Percentiles rank a stretch among this genome's conserved stretches.
Conservation (phyloP, 2,329 filamentous ascomycete species). For the Aspergillus tamarii region DNA sequence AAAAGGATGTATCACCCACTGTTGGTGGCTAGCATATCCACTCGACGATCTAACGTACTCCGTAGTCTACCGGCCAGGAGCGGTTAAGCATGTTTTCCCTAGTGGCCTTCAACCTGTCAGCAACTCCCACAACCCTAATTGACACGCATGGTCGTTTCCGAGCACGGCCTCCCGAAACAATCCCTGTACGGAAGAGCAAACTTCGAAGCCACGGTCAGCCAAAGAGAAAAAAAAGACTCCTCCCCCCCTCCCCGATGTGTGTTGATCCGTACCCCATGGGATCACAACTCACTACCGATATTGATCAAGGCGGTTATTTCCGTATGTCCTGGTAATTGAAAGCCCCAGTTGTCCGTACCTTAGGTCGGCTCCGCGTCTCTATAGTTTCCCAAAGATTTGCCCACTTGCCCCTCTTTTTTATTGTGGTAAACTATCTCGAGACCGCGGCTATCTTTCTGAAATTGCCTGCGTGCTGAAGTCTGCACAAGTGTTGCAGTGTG, state of each 20-base stretch:
- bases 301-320: background rate
- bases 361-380: conserved; percentile 13
- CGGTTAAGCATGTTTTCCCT: conserved; percentile 4
- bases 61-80: background rate
- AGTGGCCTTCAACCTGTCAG: conserved; percentile 9
- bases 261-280: conserved; percentile 7
- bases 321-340: background rate
- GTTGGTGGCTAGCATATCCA: background rate
- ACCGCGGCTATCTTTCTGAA: conserved; percentile 8
- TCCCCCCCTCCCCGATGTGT: background rate
- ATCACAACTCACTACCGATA: conserved; percentile 2
- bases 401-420: conserved; percentile 13
- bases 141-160: conserved; percentile 20
- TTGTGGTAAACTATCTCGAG: background rate
- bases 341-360: background rate
- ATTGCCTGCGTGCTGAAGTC: background rate
- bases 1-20: background rate
- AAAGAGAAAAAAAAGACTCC: background rate
- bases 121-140: conserved; percentile 17
- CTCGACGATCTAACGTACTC: background rate
- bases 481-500: background rate
- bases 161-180: conserved; percentile 15
- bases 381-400: conserved; percentile 16
- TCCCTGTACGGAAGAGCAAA: background rate
- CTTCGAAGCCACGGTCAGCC: background rate